phyloP scores from a whole-genome alignment of 345 rosid genomes.

The Brassica carinata region DNA sequence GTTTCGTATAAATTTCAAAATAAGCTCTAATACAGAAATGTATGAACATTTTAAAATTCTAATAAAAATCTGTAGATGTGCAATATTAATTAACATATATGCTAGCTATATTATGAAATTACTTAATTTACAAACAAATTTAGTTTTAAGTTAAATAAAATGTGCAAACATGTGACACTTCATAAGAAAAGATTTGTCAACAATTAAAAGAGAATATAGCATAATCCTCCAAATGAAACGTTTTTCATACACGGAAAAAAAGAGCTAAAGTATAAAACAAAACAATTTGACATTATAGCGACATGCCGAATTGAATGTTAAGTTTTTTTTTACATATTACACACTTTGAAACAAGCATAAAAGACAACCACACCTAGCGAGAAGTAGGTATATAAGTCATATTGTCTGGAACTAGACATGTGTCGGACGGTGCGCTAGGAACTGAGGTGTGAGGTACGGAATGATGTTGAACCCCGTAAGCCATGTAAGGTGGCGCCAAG shows the following conservation, averaged over 20 bases:
- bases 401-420: slow-evolving; percentile 55
- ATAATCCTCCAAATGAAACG: too few relatives aligned
- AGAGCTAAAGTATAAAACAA: too few relatives aligned
- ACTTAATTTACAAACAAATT: background rate
- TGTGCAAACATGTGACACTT: background rate
- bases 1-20: background rate
- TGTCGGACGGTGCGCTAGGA: slow-evolving; percentile 65
- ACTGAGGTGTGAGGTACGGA: slow-evolving; percentile 47
- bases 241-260: too few relatives aligned
- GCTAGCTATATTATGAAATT: background rate
- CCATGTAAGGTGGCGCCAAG: slow-evolving; percentile 54
- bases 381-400: slow-evolving; percentile 52
- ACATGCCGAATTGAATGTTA: too few relatives aligned
- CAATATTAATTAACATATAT: background rate
- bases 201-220: background rate
- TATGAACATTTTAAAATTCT: background rate
- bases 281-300: too few relatives aligned
- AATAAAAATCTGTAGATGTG: background rate
- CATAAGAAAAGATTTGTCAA: background rate
- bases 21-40: background rate
- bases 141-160: background rate
- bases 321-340: too few relatives aligned
- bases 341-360: background rate
- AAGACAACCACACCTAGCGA: slow-evolving; percentile 34
- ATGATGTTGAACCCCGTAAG: slow-evolving; percentile 58